Conservation (phyloP, 164 flowering plant genomes). For the Dillenia suffruticosa region DNA sequence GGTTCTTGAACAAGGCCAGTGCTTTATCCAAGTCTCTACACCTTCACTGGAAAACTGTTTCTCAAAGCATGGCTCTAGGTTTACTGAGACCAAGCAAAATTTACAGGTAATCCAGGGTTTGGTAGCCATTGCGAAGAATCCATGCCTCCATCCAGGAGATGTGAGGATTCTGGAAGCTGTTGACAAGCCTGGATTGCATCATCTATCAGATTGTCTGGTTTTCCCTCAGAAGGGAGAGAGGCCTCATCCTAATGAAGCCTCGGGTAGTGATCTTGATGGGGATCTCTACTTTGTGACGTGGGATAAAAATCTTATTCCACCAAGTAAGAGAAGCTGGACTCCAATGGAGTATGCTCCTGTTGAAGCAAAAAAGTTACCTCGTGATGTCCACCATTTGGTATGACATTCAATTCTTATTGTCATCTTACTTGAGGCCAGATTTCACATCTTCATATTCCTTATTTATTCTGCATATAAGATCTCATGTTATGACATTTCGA, state of each 20-base stretch:
- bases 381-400: slow-evolving; percentile 47
- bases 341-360: slow-evolving; percentile 83
- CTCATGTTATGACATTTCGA: too few relatives aligned
- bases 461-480: too few relatives aligned
- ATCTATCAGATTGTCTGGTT: slow-evolving; percentile 83
- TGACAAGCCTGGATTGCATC: slow-evolving; percentile 69
- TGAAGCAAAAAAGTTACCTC: slow-evolving; percentile 34
- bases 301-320: slow-evolving; percentile 82
- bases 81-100: slow-evolving; percentile 40
- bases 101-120: slow-evolving; percentile 51
- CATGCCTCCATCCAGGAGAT: slow-evolving; percentile 98
- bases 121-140: slow-evolving; percentile 86
- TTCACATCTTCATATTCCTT: too few relatives aligned
- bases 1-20: slow-evolving; percentile 86
- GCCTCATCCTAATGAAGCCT: slow-evolving; percentile 92
- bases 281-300: slow-evolving; percentile 91
- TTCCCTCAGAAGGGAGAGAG: slow-evolving; percentile 95
- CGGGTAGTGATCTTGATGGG: slow-evolving; percentile 98
- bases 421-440: too few relatives aligned
- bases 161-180: slow-evolving; percentile 85
- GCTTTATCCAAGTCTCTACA: slow-evolving; percentile 81
- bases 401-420: too few relatives aligned
- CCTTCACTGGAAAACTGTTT: slow-evolving; percentile 73
- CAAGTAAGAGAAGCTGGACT: slow-evolving; percentile 62
- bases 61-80: slow-evolving; percentile 63